These are phyloP conservation scores for Lathyrus sativus DNA, from an alignment of 306 rosid species.

Conservation along the genomic window DNA sequence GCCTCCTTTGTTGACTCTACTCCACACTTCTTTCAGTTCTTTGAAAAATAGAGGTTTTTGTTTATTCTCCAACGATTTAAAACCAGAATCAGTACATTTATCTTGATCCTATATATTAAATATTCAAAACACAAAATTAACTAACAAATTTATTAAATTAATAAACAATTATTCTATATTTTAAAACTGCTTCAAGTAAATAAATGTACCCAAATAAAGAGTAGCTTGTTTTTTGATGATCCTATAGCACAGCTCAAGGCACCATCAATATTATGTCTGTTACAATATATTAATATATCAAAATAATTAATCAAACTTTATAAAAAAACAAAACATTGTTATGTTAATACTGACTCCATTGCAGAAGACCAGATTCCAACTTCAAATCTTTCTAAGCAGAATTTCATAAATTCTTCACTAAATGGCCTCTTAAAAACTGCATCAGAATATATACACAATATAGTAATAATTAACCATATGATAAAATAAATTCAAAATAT, in stretches of 20 bases:
- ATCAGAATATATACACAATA: background rate
- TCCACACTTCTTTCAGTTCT: constrained; percentile 16
- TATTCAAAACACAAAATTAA: background rate
- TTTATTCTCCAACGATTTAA: background rate
- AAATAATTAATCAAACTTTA: background rate
- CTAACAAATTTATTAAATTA: no score
- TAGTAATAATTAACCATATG: background rate
- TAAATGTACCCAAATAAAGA: constrained; percentile 44
- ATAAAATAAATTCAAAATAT: background rate
- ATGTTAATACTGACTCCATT: constrained; percentile 29
- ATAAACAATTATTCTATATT: no score
- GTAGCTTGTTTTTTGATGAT: background rate
- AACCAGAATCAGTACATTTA: constrained; percentile 16
- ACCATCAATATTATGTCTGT: constrained; percentile 31
- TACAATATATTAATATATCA: background rate
- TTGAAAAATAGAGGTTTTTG: constrained; percentile 22
- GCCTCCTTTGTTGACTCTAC: background rate
- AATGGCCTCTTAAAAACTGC: constrained; percentile 43
- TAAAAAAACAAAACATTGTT: background rate
- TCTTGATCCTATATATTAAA: constrained; percentile 15
- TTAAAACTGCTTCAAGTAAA: background rate
- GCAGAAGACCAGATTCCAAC: constrained; percentile 51
- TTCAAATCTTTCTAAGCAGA: constrained; percentile 50
- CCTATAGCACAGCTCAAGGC: constrained; percentile 24
- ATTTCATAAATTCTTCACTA: constrained; percentile 38